Conservation (phyloP, 2,329 filamentous ascomycete species). For the Paraconiothyrium brasiliense region DNA sequence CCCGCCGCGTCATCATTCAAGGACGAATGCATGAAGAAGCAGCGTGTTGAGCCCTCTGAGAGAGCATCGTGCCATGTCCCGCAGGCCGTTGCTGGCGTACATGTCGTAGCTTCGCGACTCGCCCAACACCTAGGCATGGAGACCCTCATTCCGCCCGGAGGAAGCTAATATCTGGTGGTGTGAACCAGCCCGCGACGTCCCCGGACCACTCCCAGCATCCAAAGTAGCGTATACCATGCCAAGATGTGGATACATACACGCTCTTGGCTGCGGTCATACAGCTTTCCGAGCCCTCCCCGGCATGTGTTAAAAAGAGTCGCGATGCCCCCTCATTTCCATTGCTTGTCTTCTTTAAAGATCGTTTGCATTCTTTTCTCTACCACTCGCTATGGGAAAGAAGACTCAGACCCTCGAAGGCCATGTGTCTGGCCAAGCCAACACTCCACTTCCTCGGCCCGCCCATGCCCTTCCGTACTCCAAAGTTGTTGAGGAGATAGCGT, state of each 20-base stretch:
- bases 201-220: conserved; percentile 4
- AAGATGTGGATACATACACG: conserved; percentile 12
- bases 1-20: conserved; percentile 11
- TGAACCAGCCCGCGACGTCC: neutral
- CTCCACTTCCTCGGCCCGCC: conserved; percentile 68
- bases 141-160: conserved; percentile 9
- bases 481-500: conserved; percentile 65
- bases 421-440: conserved; percentile 58
- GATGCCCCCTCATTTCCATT: conserved; percentile 40
- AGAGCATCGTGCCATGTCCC: conserved; percentile 21
- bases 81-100: neutral
- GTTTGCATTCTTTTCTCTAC: conserved; percentile 31
- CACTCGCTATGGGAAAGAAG: conserved; percentile 50
- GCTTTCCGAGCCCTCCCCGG: conserved; percentile 9
- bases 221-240: conserved; percentile 13
- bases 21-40: neutral
- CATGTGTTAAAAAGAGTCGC: conserved; percentile 38
- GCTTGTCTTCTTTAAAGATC: conserved; percentile 39
- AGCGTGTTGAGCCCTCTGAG: neutral
- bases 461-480: conserved; percentile 66
- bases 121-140: neutral
- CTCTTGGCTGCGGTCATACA: conserved; percentile 13
- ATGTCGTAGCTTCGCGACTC: neutral
- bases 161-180: neutral
- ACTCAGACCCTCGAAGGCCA: conserved; percentile 48